phyloP scores from a whole-genome alignment of 108 stramenopile genomes.

The Fragilaria radians region DNA sequence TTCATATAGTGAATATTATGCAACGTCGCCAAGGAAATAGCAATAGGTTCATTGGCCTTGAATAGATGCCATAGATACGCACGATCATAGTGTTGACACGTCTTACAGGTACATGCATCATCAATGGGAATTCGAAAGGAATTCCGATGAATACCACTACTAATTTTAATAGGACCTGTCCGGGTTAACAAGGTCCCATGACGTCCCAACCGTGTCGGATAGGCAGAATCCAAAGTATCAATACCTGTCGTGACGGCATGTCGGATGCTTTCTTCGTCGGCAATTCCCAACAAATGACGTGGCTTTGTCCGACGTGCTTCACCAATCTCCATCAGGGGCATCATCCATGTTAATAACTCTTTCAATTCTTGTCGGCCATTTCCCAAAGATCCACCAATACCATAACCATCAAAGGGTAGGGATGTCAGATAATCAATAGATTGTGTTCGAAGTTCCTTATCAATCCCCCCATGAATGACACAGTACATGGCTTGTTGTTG shows the following conservation, averaged over 20 bases:
- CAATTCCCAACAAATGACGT: conserved; percentile 89
- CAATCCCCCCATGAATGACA: conserved; percentile 90
- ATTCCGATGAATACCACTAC: conserved; percentile 40
- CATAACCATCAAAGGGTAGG: conserved; percentile 90
- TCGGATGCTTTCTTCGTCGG: conserved; percentile 78
- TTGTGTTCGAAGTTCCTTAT: conserved; percentile 63
- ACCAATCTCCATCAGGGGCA: conserved; percentile 74
- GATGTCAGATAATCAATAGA: conserved; percentile 83
- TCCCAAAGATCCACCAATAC: conserved; percentile 88
- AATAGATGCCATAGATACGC: conserved; percentile 91
- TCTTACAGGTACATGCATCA: conserved; percentile 64
- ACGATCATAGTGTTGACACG: conserved; percentile 81
- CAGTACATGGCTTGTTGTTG: conserved; percentile 88
- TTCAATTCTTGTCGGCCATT: conserved; percentile 79
- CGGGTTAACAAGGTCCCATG: conserved; percentile 78
- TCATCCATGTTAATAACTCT: conserved; percentile 80
- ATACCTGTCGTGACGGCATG: conserved; percentile 72
- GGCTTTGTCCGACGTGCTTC: conserved; percentile 56
- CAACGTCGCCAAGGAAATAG: conserved; percentile 60
- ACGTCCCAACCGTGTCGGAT: conserved; percentile 82
- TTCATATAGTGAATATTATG: conserved; percentile 95
- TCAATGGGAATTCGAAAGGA: conserved; percentile 73
- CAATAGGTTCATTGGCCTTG: conserved; percentile 86
- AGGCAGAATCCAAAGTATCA: conserved; percentile 89
- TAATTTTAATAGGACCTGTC: conserved; percentile 54